Base-by-base conservation (phyloP, 305 asterid genomes). In the Ruellia speciosa region DNA sequence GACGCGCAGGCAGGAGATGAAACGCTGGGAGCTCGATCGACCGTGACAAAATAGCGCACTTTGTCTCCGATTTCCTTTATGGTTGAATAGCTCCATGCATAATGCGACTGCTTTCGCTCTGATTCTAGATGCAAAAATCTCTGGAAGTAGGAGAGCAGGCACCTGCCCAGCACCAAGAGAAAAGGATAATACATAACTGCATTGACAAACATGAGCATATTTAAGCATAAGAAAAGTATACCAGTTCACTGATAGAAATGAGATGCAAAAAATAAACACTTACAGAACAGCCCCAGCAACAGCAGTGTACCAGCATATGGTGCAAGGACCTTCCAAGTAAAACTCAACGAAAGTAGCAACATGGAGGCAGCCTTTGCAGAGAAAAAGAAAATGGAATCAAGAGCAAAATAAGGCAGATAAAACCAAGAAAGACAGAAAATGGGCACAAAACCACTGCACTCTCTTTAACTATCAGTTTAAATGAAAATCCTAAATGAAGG, bases 131-230 rank as follows among this genome's bases (percentile, higher is more conserved):
- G 97, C 82, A 59, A 87, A 87, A 50, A 90, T 90, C 76, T 90
- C 96, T 10, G 97, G 94, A 60, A 90, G 97, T 60, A 90, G 82
- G 67, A 90, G 97, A 66, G 97, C 96, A 75, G 97, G 97, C 39
- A 90, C 97, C 16, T 96, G 97, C 60, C 97, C 97, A 66, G 97
- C 97, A 48, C 97, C 97, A 72, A 90, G 97, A 14, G 97, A 85
- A 72, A 90, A 90, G 59, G 96, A 87, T 49, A 87, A 59, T 13
- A 90, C 96, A 9, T 90, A 90, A 51, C 97, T 87, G 94, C 64
- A 59, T 11, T 43, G 40, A 16, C 63, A 62, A 65, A 58, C 10
- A 47, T 31, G 20, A 15, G 52, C n/a, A 5, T 47, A 47, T 14
- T n/a, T 14, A 2, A 47, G 52, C 49, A 59, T 16, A 40, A 18